phyloP scores from a whole-genome alignment of 805 yeast genomes.

The Starmerella riodocensis region DNA sequence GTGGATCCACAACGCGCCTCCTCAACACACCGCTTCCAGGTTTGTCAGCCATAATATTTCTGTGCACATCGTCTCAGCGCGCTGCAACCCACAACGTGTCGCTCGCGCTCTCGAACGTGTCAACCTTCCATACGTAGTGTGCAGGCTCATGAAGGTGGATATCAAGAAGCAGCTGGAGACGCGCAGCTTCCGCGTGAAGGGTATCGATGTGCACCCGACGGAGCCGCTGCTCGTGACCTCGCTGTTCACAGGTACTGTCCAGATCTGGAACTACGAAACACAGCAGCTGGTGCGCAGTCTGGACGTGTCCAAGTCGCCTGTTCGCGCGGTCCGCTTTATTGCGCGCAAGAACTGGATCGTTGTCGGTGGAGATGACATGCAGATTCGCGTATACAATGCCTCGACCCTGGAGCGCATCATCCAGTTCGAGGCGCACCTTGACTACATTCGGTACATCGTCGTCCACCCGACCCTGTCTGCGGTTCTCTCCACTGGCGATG shows the following conservation, averaged over 20 bases:
- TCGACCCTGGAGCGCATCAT: slow-evolving; percentile 88
- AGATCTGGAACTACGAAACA: slow-evolving; percentile 90
- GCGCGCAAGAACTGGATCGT: slow-evolving; percentile 96
- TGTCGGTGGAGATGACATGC: slow-evolving; percentile 93
- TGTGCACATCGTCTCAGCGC: too few species aligned
- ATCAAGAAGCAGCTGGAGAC: slow-evolving; percentile 70
- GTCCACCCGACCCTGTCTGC: slow-evolving; percentile 91
- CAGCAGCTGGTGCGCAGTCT: slow-evolving; percentile 70
- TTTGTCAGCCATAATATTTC: too few species aligned
- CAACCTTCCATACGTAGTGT: too few species aligned
- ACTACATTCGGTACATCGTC: slow-evolving; percentile 82
- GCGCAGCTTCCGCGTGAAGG: slow-evolving; percentile 93
- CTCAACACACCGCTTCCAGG: too few species aligned
- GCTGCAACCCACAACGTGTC: too few species aligned
- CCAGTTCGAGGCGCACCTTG: slow-evolving; percentile 97
- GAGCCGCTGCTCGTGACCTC: slow-evolving; percentile 95
- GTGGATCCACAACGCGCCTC: too few species aligned
- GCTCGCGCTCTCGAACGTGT: too few species aligned
- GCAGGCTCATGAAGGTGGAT: slow-evolving; percentile 35
- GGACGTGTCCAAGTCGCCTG: slow-evolving; percentile 92
- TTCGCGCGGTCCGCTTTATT: slow-evolving; percentile 86
- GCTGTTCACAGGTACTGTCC: slow-evolving; percentile 78
- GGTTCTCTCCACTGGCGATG: slow-evolving; percentile 81
- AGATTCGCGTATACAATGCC: slow-evolving; percentile 82
- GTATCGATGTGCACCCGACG: slow-evolving; percentile 92